Percentiles rank a stretch among this genome's conserved stretches.
Conservation (phyloP, 768 basidiomycete species). For the Amanita inopinata region DNA sequence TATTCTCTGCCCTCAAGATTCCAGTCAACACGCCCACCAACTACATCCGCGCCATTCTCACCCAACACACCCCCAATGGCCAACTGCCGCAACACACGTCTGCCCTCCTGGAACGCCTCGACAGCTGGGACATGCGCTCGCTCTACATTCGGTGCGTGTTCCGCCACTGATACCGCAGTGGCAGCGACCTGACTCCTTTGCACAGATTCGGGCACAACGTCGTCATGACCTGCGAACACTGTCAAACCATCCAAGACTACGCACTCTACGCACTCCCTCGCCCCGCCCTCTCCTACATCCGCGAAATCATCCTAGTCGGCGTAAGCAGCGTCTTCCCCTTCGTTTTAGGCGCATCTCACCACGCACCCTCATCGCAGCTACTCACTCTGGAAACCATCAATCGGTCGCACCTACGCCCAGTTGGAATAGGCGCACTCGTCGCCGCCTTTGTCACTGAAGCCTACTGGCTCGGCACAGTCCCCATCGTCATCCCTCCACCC, state of each 20-base stretch:
- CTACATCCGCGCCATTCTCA: constrained; percentile 36
- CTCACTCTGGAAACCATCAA: constrained; percentile 19
- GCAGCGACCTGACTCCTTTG: too few species aligned
- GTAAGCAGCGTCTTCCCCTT: constrained; percentile 17
- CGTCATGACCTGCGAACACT: constrained; percentile 56
- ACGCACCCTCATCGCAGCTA: constrained; percentile 8
- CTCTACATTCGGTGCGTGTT: constrained; percentile 47
- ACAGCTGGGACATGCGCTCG: constrained; percentile 45
- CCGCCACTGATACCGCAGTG: neutral
- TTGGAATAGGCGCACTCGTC: constrained; percentile 38
- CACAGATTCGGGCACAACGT: constrained; percentile 61
- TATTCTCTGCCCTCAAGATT: constrained; percentile 47
- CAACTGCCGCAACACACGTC: constrained; percentile 39
- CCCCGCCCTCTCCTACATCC: constrained; percentile 49
- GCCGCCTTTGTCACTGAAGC: constrained; percentile 41
- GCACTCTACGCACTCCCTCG: constrained; percentile 46
- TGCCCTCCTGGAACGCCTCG: constrained; percentile 42
- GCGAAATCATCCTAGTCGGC: constrained; percentile 28
- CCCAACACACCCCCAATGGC: constrained; percentile 28
- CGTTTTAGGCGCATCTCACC: neutral
- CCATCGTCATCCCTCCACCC: constrained; percentile 32
- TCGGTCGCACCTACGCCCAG: constrained; percentile 27
- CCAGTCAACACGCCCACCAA: constrained; percentile 48
- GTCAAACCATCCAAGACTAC: constrained; percentile 51
- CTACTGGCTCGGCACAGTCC: constrained; percentile 40